phyloP scores from a whole-genome alignment of 495 filamentous ascomycete species.

The Penicillium goetzii region DNA sequence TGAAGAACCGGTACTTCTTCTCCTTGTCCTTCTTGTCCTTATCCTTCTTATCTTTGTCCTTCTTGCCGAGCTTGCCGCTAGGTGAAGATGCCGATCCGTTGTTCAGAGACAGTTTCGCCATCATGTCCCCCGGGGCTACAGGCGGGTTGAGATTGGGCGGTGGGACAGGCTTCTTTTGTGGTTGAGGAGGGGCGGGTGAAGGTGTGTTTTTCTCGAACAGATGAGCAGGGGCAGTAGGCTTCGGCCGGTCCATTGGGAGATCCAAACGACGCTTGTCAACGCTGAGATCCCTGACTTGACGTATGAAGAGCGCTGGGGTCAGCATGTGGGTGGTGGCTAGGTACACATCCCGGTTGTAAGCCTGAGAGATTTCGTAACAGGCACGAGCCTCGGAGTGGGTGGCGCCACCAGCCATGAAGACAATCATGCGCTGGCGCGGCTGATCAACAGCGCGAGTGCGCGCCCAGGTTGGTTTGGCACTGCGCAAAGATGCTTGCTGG shows the following conservation, averaged over 20 bases:
- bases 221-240: conserved; percentile 80
- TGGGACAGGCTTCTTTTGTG: conserved; percentile 40
- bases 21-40: conserved; percentile 66
- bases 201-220: conserved; percentile 78
- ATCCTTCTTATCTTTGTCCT: conserved; percentile 56
- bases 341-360: conserved; percentile 77
- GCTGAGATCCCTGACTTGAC: conserved; percentile 79
- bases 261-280: conserved; percentile 72
- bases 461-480: conserved; percentile 94
- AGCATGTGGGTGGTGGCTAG: conserved; percentile 92
- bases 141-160: conserved; percentile 35
- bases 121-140: conserved; percentile 58
- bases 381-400: conserved; percentile 86
- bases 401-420: conserved; percentile 95
- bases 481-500: conserved; percentile 73
- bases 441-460: conserved; percentile 76
- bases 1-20: conserved; percentile 79
- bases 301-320: conserved; percentile 75
- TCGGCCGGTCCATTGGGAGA: conserved; percentile 79
- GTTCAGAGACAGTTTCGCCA: conserved; percentile 62
- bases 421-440: conserved; percentile 85
- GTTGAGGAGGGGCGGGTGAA: conserved; percentile 42
- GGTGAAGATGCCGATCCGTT: conserved; percentile 34
- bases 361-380: conserved; percentile 83
- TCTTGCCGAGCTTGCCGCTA: conserved; percentile 36